phyloP scores from a whole-genome alignment of 129 eudicot species.

The Pittosporum tobira region DNA sequence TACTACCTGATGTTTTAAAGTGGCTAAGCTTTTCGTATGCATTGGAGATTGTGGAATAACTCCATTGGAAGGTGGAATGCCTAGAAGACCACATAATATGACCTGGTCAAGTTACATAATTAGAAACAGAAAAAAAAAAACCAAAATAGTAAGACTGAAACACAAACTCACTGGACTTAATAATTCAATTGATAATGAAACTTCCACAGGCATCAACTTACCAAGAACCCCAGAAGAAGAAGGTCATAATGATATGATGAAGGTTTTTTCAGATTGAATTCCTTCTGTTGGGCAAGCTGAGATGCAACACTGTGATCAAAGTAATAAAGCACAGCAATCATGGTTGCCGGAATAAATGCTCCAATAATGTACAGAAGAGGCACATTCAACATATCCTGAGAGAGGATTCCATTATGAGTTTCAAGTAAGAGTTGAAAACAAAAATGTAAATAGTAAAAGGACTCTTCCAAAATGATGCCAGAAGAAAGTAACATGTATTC shows the following conservation, averaged over 20 bases:
- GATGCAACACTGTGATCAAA: conserved; percentile 99
- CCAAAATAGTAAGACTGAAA: background rate
- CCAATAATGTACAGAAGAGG: conserved; percentile 83
- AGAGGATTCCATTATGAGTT: conserved; percentile 5
- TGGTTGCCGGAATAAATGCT: conserved; percentile 96
- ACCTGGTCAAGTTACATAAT: conserved; percentile 32
- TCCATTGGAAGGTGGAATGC: conserved; percentile 98
- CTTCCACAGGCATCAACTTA: conserved; percentile 16
- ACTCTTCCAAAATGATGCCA: background rate
- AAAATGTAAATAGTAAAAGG: background rate
- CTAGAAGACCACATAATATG: conserved; percentile 77
- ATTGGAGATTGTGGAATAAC: conserved; percentile 98
- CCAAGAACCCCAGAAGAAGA: conserved; percentile 86
- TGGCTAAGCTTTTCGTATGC: conserved; percentile 96
- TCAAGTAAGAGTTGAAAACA: conserved; percentile 14
- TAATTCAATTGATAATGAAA: background rate
- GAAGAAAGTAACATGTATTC: background rate
- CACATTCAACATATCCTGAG: conserved; percentile 82
- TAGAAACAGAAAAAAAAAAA: background rate
- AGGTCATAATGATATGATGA: conserved; percentile 96
- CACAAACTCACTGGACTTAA: background rate
- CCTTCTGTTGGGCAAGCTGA: conserved; percentile 93
- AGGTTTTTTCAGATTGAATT: conserved; percentile 86
- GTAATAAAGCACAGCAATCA: conserved; percentile 96
- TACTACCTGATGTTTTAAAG: conserved; percentile 87